Base-by-base conservation (phyloP, 2,329 filamentous ascomycete genomes). In the Phyllosticta citribraziliensis region DNA sequence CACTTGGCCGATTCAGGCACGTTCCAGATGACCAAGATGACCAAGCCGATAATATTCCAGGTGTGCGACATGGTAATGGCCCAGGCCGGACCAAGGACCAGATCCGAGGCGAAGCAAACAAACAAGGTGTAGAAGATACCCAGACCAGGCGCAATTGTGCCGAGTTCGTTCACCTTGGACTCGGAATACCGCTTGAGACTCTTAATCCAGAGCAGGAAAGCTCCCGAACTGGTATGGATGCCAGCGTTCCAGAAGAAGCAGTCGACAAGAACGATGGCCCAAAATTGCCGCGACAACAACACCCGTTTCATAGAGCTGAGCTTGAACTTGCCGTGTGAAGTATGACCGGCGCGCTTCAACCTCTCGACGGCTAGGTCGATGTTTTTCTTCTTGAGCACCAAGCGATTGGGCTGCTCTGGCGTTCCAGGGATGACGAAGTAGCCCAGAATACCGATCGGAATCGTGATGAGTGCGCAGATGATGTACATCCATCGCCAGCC, bases 151-250 rank as follows among this genome's bases (percentile, higher is more conserved):
- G 80, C 75, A 8, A 80, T 80, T 1, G 80, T 75, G 1, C 79
- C 79, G 0, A 84, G 70, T 56, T 82, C 74, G 65, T 83, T 84
- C 56, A 84, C 68, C 12, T 72, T 72, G 1, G 78, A 70, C 0
- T 73, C 72, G 0, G 75, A 73, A 66, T 77, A 84, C 1, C 79
- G 73, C 1, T 76, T 69, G 14, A 84, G 66, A 60, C 78, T 81
- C 69, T 84, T 84, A 55, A 85, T 71, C 82, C 82, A 85, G 0
- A 86, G 73, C 2, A 84, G 67, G 62, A 80, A 85, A 0, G 76
- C 78, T 2, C 80, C 82, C 0, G 76, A 72, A 6, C 69, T 74
- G 1, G 76, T 77, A 55, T 81, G 78, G 64, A 68, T 63, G n/a
- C 76, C 70, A 5, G 76, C 75, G 62, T 84, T 84, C 79, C 80